Base-by-base conservation (phyloP, 768 basidiomycete genomes). In the Ramaria sp. region DNA sequence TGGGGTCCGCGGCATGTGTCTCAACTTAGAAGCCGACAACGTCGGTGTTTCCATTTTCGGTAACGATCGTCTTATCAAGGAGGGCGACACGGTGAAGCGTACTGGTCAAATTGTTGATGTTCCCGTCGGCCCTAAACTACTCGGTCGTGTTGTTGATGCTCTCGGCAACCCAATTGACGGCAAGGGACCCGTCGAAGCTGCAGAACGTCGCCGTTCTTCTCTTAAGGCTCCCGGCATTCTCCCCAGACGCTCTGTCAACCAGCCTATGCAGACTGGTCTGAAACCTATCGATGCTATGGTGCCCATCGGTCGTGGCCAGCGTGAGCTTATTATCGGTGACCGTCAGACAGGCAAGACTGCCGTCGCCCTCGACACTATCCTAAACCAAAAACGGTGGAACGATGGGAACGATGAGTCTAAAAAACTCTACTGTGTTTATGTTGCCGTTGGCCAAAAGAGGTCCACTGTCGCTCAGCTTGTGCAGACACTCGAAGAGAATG, bases 231-330 rank as follows among this genome's bases (percentile, higher is more conserved):
- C 96, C 64, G 96, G 96, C 80, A 97, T 98, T 71, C 79, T 98
- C 53, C 96, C 96, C 64, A 91, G 96, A 81, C 92, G 91, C 69
- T 98, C 96, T 71, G 96, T 99, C 78, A 91, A 91, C 80, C 92
- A 97, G 82, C 95, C 96, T 65, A 99, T 99, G 96, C 91, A 96
- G 88, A 99, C 96, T 64, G 96, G 96, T 79, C 86, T 99, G 71
- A 99, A 99, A 80, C 93, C 95, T 70, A 97, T 99, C 73, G 96
- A 99, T 74, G 95, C 96, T 71, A 96, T 99, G 93, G 96, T 99
- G 63, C 96, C 96, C 67, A 99, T 99, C 72, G 96, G 96, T 71
- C 96, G 96, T 86, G 96, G 96, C 61, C 96, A 99, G 78, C 96
- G 96, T 90, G 96, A 99, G 76, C 81, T 99, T 59, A 99, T 99